phyloP scores from a whole-genome alignment of 2,329 filamentous ascomycete genomes.

The Calonectria hawksworthii region DNA sequence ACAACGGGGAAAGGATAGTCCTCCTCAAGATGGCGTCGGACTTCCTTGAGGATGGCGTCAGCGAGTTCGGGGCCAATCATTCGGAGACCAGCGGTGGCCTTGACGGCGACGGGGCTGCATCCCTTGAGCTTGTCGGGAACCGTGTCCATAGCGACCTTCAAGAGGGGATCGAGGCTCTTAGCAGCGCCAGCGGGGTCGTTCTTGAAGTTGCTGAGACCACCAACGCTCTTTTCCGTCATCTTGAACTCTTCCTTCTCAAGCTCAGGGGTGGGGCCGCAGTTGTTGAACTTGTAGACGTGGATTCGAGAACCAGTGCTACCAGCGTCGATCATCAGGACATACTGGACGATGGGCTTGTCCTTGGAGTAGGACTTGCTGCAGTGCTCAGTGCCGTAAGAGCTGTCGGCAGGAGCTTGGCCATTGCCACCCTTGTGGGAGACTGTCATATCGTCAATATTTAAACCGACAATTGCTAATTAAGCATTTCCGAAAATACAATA shows the following conservation, averaged over 20 bases:
- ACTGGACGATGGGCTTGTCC: slow-evolving; percentile 95
- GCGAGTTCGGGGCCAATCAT: slow-evolving; percentile 87
- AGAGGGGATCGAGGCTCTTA: slow-evolving; percentile 87
- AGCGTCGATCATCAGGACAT: slow-evolving; percentile 98
- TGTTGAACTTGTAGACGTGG: slow-evolving; percentile 99
- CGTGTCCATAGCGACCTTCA: slow-evolving; percentile 86
- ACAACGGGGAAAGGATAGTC: slow-evolving; percentile 96
- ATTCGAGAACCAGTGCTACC: slow-evolving; percentile 98
- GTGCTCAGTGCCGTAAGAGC: slow-evolving; percentile 76
- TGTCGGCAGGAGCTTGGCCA: slow-evolving; percentile 71
- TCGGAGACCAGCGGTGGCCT: slow-evolving; percentile 94
- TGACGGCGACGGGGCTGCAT: slow-evolving; percentile 97
- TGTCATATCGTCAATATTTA: slow-evolving; percentile 28
- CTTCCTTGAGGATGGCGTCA: slow-evolving; percentile 86
- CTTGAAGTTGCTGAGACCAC: slow-evolving; percentile 89
- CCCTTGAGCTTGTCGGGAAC: slow-evolving; percentile 91
- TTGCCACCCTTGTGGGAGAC: slow-evolving; percentile 43
- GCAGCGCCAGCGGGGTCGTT: slow-evolving; percentile 90
- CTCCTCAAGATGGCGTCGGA: slow-evolving; percentile 86
- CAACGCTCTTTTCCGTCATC: slow-evolving; percentile 89
- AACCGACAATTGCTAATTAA: background rate
- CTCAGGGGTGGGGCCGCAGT: slow-evolving; percentile 95
- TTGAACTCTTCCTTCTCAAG: slow-evolving; percentile 93
- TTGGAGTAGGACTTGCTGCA: slow-evolving; percentile 88
- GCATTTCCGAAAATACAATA: slow-evolving; percentile 35